These are phyloP conservation scores for Plasmopara muralis DNA, from an alignment of 352 stramenopile species.

Conservation along the genomic window DNA sequence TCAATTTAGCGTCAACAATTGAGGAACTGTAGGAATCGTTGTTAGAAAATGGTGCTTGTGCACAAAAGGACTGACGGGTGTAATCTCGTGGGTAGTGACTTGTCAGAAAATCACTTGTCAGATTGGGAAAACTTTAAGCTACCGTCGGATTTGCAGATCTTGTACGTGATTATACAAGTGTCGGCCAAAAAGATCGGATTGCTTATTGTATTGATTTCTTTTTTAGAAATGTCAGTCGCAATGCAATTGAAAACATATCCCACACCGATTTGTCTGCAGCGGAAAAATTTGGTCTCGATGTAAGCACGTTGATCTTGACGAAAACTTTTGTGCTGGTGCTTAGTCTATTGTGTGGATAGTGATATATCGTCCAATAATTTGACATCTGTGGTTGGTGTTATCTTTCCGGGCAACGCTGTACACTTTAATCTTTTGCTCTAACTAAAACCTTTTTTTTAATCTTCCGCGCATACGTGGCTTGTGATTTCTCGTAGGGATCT, in stretches of 20 bases:
- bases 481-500: constrained; percentile 18
- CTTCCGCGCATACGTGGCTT: not conserved
- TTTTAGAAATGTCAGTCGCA: constrained; percentile 32
- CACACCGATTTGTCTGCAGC: constrained; percentile 20
- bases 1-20: constrained; percentile 23
- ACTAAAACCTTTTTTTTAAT: too few species aligned
- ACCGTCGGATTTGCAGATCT: constrained; percentile 22
- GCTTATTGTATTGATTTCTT: too few species aligned
- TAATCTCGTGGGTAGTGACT: constrained; percentile 14
- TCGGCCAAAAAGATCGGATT: not conserved
- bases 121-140: constrained; percentile 25
- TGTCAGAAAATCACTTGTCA: constrained; percentile 25
- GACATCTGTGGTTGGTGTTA: constrained; percentile 21
- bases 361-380: constrained; percentile 31
- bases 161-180: constrained; percentile 16
- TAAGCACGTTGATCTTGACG: constrained; percentile 7
- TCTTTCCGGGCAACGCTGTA: constrained; percentile 29
- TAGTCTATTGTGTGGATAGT: constrained; percentile 1
- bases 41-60: not conserved
- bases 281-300: constrained; percentile 24
- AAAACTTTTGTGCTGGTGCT: not conserved
- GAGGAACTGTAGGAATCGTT: constrained; percentile 20
- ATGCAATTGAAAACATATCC: constrained; percentile 17
- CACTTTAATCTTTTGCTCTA: constrained; percentile 1
- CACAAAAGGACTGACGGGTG: not conserved